Conservation (phyloP, 208 protist species). For the Angomonas ambiguus region DNA sequence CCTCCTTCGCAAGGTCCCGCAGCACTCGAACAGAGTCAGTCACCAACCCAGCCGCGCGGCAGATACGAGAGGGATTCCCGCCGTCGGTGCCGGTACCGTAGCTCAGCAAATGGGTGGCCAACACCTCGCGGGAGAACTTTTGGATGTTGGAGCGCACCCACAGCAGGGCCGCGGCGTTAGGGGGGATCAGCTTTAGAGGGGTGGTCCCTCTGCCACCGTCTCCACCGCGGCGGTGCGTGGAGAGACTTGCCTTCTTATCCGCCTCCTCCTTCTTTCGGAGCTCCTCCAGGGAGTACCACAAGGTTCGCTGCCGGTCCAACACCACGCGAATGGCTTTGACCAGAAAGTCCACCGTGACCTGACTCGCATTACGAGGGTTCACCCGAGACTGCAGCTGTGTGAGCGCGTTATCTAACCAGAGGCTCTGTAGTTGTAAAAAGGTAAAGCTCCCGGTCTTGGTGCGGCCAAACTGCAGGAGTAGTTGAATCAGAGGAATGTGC, state of each 20-base stretch:
- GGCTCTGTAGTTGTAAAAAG: conserved; percentile 62
- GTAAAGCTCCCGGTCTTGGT: conserved; percentile 36
- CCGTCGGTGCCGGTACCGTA: conserved; percentile 73
- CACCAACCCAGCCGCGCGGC: conserved; percentile 57
- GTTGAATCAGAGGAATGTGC: conserved; percentile 73
- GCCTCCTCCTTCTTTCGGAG: not conserved
- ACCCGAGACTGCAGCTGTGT: conserved; percentile 59
- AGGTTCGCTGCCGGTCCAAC: conserved; percentile 59
- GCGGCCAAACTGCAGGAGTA: conserved; percentile 74
- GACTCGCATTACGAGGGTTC: conserved; percentile 50
- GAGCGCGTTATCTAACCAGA: conserved; percentile 68
- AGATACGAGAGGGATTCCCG: conserved; percentile 70
- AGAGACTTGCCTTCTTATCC: not conserved
- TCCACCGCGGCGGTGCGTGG: not conserved
- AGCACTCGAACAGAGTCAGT: conserved; percentile 56
- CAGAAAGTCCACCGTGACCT: conserved; percentile 73
- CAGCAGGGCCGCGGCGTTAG: conserved; percentile 66
- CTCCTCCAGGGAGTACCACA: conserved; percentile 32
- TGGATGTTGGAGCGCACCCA: conserved; percentile 73
- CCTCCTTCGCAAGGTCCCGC: conserved; percentile 38
- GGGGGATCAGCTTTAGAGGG: conserved; percentile 31
- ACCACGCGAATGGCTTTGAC: conserved; percentile 51
- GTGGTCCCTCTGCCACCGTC: not conserved
- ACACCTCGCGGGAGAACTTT: conserved; percentile 60
- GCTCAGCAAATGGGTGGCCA: conserved; percentile 66